These are phyloP conservation scores for Lipomyces spencermartinsiae DNA, from an alignment of 805 yeast genomes.

Conservation along the genomic window DNA sequence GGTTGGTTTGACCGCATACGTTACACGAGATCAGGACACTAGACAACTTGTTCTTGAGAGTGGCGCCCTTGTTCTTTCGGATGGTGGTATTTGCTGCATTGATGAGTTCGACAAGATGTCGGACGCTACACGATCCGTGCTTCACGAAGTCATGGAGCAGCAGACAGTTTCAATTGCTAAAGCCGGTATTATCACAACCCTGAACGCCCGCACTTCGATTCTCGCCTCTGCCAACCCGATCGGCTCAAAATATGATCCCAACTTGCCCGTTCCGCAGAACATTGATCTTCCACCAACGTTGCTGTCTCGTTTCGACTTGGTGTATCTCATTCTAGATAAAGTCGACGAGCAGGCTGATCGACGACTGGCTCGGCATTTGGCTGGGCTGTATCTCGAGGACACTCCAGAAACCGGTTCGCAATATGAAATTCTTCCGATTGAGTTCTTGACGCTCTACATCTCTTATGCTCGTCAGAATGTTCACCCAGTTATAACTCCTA, in stretches of 20 bases:
- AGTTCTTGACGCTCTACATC: slow-evolving; percentile 84
- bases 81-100: slow-evolving; percentile 98
- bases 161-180: slow-evolving; percentile 98
- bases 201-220: slow-evolving; percentile 95
- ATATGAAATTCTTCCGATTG: slow-evolving; percentile 79
- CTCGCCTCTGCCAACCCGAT: slow-evolving; percentile 97
- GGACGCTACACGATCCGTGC: slow-evolving; percentile 89
- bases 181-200: slow-evolving; percentile 96
- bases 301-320: slow-evolving; percentile 92
- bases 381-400: slow-evolving; percentile 91
- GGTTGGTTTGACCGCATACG: slow-evolving; percentile 96
- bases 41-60: slow-evolving; percentile 91
- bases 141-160: slow-evolving; percentile 99
- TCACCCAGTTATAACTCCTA: slow-evolving; percentile 79
- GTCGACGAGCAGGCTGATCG: slow-evolving; percentile 87
- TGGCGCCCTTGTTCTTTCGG: slow-evolving; percentile 95
- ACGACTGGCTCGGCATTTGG: slow-evolving; percentile 85
- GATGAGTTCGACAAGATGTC: slow-evolving; percentile 99
- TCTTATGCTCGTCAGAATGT: slow-evolving; percentile 90
- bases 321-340: slow-evolving; percentile 87
- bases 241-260: slow-evolving; percentile 93
- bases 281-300: slow-evolving; percentile 97
- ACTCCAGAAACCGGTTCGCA: slow-evolving; percentile 72
- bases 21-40: slow-evolving; percentile 92
- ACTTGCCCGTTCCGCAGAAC: slow-evolving; percentile 90